A percentile compares a stretch with the other conserved stretches of the same genome.
Conservation (phyloP, 495 filamentous ascomycete genomes). For the Penicillium malachiteum region DNA sequence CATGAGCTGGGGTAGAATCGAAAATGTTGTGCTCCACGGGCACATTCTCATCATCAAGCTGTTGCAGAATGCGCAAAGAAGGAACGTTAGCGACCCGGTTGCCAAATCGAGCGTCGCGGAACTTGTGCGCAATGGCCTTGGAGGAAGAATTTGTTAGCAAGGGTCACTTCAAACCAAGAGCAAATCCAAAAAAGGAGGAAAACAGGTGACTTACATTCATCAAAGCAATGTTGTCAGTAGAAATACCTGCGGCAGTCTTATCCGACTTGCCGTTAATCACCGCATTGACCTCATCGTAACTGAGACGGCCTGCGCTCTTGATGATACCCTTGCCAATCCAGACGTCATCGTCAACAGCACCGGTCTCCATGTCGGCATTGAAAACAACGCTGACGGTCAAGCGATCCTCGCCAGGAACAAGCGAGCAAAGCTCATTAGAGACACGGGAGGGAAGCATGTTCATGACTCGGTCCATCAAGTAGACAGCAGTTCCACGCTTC, state of each 20-base stretch:
- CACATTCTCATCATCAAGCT: constrained; percentile 98
- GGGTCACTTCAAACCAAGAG: neutral
- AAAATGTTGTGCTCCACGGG: constrained; percentile 96
- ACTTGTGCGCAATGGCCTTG: constrained; percentile 75
- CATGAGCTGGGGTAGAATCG: constrained; percentile 82
- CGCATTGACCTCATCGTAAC: constrained; percentile 80
- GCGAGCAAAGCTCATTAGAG: constrained; percentile 80
- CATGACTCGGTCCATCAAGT: constrained; percentile 87
- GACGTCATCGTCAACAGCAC: constrained; percentile 70
- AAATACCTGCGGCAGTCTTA: constrained; percentile 57
- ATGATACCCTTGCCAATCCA: constrained; percentile 95
- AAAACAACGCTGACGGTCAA: constrained; percentile 92
- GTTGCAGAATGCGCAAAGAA: constrained; percentile 81
- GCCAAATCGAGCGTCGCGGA: constrained; percentile 81
- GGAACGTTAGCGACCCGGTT: constrained; percentile 75
- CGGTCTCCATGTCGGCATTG: constrained; percentile 75
- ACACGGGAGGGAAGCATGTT: constrained; percentile 86
- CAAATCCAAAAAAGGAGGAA: constrained; percentile 2
- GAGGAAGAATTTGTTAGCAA: neutral
- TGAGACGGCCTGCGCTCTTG: constrained; percentile 82
- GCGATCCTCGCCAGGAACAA: constrained; percentile 82
- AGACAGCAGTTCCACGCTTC: constrained; percentile 95
- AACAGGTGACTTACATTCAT: constrained; percentile 59
- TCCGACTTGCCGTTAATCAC: constrained; percentile 62
- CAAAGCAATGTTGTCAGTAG: constrained; percentile 69